Percentiles rank a stretch among this genome's conserved stretches.
Evolutionary conservation across 306 rosid genomes (phyloP).

Genomic region (Hippophae rhamnoides): DNA sequence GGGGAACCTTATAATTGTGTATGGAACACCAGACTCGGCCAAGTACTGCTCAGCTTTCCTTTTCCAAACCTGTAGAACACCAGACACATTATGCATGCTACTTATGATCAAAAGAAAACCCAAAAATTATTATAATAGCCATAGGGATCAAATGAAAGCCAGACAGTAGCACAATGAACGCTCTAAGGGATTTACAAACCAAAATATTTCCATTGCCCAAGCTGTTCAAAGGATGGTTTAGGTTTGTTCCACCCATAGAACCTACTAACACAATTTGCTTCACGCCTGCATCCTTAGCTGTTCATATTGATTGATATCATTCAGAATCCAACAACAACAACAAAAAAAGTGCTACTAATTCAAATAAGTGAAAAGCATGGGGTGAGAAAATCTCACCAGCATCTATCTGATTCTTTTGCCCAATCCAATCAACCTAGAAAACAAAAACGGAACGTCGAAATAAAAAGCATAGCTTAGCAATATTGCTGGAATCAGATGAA

Average conservation of each 20-base stretch:
- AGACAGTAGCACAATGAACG: conserved; percentile 7
- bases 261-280: conserved; percentile 93
- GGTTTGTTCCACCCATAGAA: conserved; percentile 91
- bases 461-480: conserved; percentile 1
- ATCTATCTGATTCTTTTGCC: conserved; percentile 92
- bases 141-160: background rate
- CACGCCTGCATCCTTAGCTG: conserved; percentile 92
- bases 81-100: background rate
- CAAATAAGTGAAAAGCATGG: conserved; percentile 9
- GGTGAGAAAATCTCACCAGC: conserved; percentile 40
- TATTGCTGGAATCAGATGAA: background rate
- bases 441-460: conserved; percentile 11
- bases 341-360: background rate
- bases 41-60: conserved; percentile 94
- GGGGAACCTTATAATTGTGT: conserved; percentile 81
- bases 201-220: conserved; percentile 87
- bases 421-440: conserved; percentile 88
- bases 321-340: conserved; percentile 9
- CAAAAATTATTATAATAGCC: background rate
- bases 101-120: background rate
- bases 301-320: conserved; percentile 10
- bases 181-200: conserved; percentile 42
- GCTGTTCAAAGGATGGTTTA: conserved; percentile 64
- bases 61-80: conserved; percentile 68
- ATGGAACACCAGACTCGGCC: conserved; percentile 80